Evolutionary conservation across 164 flowering plant species (phyloP), one percentile per base, ranked within the genome.

Genomic region (Santalum album): DNA sequence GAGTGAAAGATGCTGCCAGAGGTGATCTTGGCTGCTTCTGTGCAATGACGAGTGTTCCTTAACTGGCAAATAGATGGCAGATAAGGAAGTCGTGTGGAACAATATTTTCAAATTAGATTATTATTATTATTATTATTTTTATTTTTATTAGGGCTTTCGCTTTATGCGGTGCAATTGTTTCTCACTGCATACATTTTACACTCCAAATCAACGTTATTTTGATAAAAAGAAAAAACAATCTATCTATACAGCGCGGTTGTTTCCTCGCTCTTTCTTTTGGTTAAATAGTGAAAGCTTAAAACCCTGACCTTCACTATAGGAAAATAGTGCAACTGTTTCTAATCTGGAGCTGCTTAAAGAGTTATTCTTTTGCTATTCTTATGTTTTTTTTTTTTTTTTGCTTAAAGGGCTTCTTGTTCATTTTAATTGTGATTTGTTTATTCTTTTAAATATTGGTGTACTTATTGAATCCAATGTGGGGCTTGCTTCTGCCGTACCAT

Each of bases 31-130:
- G 78, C 65, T 63, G 78, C 65, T 77, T 63, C 68, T 38, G 54
- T 60, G 52, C 42, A 53, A 53, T 29, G 53, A 61, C 20, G 59
- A 57, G 38, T 14, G 42, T 56, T 61, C 75, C 61, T 75, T 62
- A 75, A 73, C 80, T 76, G 87, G 82, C 82, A 72, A 29, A 59
- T 55, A 56, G 72, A 68, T 75, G 76, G 72, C 75, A 69, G 49
- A 47, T 54, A 65, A 55, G 59, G 68, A 46, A 57, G 51, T 63
- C 55, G 70, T 60, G 60, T 62, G 64, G 64, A 60, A 70, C 12
- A 47, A 54, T 19, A 38, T 51, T 53, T 66, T 55, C 12, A 29
- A 3, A 9, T 29, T 4, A 3, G 34, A 3, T 4, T 29, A 9
- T 29, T 9, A 3, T 3, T 29, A 29, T 29, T 29, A 29, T 29